Conservation (phyloP, 2,329 filamentous ascomycete genomes). For the Trematosphaeria pertusa region DNA sequence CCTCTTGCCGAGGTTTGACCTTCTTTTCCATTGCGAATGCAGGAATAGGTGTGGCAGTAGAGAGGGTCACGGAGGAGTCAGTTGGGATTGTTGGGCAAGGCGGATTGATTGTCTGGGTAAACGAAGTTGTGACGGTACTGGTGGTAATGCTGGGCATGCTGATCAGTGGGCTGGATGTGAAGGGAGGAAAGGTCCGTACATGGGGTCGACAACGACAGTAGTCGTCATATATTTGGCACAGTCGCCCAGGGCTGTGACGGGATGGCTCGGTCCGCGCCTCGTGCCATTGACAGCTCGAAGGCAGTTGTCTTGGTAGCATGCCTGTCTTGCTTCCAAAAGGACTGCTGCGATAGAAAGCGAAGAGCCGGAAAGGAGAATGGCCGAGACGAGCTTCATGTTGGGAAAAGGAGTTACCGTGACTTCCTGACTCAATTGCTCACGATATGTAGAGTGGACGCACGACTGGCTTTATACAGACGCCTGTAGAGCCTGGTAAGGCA, state of each 20-base stretch:
- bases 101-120: slow-evolving; percentile 2
- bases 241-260: slow-evolving; percentile 21
- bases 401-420: not conserved
- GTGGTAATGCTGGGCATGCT: slow-evolving; percentile 16
- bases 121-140: slow-evolving; percentile 2
- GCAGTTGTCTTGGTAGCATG: slow-evolving; percentile 32
- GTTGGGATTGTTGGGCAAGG: slow-evolving; percentile 5
- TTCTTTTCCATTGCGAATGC: not conserved
- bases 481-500: not conserved
- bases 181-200: slow-evolving; percentile 20
- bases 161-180: slow-evolving; percentile 7
- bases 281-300: slow-evolving; percentile 34
- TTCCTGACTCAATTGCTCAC: not conserved
- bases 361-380: slow-evolving; percentile 14
- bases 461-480: slow-evolving; percentile 2
- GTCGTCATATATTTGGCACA: slow-evolving; percentile 36
- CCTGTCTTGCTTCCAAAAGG: slow-evolving; percentile 24
- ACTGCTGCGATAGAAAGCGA: slow-evolving; percentile 21
- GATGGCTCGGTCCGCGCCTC: slow-evolving; percentile 16
- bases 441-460: slow-evolving; percentile 5
- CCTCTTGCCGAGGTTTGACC: slow-evolving; percentile 14
- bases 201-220: slow-evolving; percentile 29
- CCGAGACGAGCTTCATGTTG: slow-evolving; percentile 33
- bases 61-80: too few species aligned
- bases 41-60: not conserved